Evolutionary conservation across 768 basidiomycete species (phyloP).

Genomic region (Leucogyrophana mollusca): DNA sequence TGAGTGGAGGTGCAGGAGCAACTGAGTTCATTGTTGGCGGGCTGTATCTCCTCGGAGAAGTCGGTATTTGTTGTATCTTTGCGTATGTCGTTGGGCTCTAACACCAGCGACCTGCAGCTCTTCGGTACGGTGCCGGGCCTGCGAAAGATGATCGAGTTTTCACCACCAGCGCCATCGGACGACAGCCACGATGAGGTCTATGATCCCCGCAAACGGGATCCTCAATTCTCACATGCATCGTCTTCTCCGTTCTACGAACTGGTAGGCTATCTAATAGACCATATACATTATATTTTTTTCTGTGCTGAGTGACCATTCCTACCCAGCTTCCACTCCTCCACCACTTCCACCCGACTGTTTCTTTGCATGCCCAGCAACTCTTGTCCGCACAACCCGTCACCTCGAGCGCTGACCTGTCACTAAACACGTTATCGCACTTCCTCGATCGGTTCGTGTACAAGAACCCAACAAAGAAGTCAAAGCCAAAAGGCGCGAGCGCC

Average conservation of each 20-base stretch:
- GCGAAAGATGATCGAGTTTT: conserved; percentile 41
- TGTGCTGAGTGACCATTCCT: not conserved
- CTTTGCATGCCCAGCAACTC: conserved; percentile 83
- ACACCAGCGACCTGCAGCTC: conserved; percentile 34
- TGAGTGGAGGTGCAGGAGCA: conserved; percentile 66
- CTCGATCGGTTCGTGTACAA: conserved; percentile 97
- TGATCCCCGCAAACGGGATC: conserved; percentile 89
- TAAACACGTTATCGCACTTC: conserved; percentile 93
- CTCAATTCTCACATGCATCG: conserved; percentile 79
- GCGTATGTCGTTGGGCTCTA: not conserved
- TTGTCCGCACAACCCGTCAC: conserved; percentile 71
- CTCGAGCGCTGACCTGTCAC: conserved; percentile 82
- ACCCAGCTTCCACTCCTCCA: conserved; percentile 69
- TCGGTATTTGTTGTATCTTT: conserved; percentile 32
- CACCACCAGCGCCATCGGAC: conserved; percentile 12
- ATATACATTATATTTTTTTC: not conserved
- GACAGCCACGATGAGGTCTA: conserved; percentile 44
- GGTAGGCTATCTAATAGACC: conserved; percentile 42
- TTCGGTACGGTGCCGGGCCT: conserved; percentile 49
- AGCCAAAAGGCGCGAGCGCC: conserved; percentile 75
- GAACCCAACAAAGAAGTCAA: conserved; percentile 83
- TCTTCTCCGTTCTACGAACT: conserved; percentile 87
- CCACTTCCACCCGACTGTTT: conserved; percentile 90
- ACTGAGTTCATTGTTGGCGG: conserved; percentile 90
- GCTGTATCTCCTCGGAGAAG: conserved; percentile 84